phyloP scores from a whole-genome alignment of 768 basidiomycete species.

The Auricularia sp. region DNA sequence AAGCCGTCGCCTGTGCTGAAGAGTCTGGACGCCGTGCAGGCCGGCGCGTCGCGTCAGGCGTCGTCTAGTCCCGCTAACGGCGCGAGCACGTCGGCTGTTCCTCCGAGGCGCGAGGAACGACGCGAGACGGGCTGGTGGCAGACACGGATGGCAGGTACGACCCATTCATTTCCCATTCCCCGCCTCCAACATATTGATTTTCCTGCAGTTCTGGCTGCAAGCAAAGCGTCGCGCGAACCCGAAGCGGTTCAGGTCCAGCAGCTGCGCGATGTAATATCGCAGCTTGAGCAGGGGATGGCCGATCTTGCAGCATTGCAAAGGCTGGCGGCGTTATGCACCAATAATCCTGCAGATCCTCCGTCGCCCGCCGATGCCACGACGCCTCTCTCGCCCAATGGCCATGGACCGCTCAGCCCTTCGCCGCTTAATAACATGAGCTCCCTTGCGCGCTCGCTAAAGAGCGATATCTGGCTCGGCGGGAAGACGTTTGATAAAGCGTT shows the following conservation, averaged over 20 bases:
- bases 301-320: constrained; percentile 51
- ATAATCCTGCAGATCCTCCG: constrained; percentile 27
- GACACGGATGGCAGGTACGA: constrained; percentile 62
- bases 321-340: constrained; percentile 44
- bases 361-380: neutral
- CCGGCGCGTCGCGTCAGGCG: neutral
- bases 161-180: neutral
- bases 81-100: neutral
- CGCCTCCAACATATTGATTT: neutral
- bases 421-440: constrained; percentile 11
- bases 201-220: neutral
- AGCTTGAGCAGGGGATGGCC: constrained; percentile 43
- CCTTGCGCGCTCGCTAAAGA: neutral
- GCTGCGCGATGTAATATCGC: constrained; percentile 40
- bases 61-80: neutral
- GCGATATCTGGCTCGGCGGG: constrained; percentile 62
- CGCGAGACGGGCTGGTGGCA: constrained; percentile 80
- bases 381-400: neutral
- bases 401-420: constrained; percentile 17
- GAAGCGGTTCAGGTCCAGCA: constrained; percentile 37
- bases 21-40: neutral
- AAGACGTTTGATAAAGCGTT: constrained; percentile 64
- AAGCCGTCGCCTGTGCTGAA: neutral
- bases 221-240: constrained; percentile 15
- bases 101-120: constrained; percentile 43